Evolutionary conservation across 2,329 filamentous ascomycete genomes (phyloP).

Genomic region (Botrytis sinoallii): DNA sequence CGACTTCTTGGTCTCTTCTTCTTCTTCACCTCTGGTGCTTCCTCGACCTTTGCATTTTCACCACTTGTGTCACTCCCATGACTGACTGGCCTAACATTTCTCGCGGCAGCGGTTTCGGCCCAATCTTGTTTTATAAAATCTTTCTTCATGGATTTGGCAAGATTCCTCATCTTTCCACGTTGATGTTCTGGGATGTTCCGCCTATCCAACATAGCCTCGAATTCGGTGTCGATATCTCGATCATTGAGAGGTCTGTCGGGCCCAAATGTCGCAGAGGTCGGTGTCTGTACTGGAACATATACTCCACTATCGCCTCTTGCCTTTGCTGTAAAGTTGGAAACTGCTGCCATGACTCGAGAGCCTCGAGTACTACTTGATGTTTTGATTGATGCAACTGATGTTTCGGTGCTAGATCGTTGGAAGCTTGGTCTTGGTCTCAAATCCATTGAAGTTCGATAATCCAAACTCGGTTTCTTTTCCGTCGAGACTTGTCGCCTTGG

Average conservation of each 20-base stretch:
- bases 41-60: conserved; percentile 40
- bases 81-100: conserved; percentile 43
- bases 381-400: conserved; percentile 36
- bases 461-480: conserved; percentile 18
- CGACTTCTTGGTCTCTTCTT: conserved; percentile 63
- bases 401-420: conserved; percentile 29
- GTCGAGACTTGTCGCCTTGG: conserved; percentile 28
- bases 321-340: conserved; percentile 60
- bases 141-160: conserved; percentile 87
- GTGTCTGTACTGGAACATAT: conserved; percentile 24
- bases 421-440: conserved; percentile 27
- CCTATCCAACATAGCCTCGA: conserved; percentile 69
- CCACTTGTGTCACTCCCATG: conserved; percentile 40
- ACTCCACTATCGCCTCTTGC: conserved; percentile 34
- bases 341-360: conserved; percentile 59
- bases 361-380: conserved; percentile 44
- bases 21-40: conserved; percentile 41
- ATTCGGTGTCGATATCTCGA: conserved; percentile 54
- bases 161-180: conserved; percentile 87
- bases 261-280: conserved; percentile 30
- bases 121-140: conserved; percentile 93
- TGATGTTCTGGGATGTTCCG: conserved; percentile 93
- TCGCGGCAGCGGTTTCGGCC: conserved; percentile 58
- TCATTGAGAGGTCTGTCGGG: conserved; percentile 42
- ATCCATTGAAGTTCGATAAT: conserved; percentile 12